Base-by-base conservation (phyloP, 192 early-diverging fungal genomes). In the Chytriomyces sp. region DNA sequence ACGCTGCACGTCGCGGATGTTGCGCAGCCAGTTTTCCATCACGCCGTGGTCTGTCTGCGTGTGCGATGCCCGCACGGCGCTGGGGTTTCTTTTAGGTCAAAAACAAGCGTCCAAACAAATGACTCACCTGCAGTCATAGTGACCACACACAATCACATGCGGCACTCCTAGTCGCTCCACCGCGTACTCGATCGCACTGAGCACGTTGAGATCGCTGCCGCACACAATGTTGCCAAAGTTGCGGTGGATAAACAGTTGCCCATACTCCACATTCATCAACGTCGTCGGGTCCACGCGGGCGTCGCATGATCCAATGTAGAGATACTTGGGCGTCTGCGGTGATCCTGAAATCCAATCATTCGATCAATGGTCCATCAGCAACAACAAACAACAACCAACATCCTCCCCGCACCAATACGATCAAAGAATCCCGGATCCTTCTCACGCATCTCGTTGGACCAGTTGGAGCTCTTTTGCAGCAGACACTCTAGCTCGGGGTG, bases 201-300 rank as follows among this genome's bases (percentile, higher is more conserved):
- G 82, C 24, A 82, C 86, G 76, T 87, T 94, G 78, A 94, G 80
- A 81, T 97, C 95, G 23, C 89, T 86, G 76, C 91, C 87, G 1
- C 83, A 86, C 20, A 97, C 89, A 49, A 93, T 88, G 83, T 97
- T 97, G 78, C 94, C 95, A 69, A 97, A 94, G 83, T 96, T 97
- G 75, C 95, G 87, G 83, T 95, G 93, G 24, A 97, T 92, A 80
- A 96, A 96, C 44, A 97, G 85, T 77, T 96, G 93, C 20, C 95
- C 95, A 18, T 89, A 90, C 43, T 83, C 28, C 6, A 84, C 47
- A 50, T 75, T 68, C 68, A 82, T 83, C 7, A 84, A 57, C 16
- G 62, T 61, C 11, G 80, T 81, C 13, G 82, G 82, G 43, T 77
- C 72, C 23, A 84, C 77, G 46, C 83, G 72, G 23, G 83, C 83